phyloP scores from a whole-genome alignment of 805 yeast species.

The Teunomyces atbi region DNA sequence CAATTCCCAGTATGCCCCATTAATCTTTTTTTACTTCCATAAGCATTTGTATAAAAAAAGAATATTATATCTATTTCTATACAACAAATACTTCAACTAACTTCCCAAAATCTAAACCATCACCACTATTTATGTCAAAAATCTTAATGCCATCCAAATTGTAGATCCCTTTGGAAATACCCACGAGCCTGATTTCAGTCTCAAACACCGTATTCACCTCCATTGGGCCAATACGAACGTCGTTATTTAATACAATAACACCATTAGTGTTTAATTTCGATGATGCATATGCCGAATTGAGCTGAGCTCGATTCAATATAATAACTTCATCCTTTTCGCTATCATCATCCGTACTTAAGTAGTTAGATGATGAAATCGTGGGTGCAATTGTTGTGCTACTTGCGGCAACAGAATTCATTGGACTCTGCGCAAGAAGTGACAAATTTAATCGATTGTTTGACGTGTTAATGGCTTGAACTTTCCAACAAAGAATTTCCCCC shows the following conservation, averaged over 20 bases:
- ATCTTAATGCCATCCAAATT: conserved; percentile 64
- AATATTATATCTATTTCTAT: conserved; percentile 9
- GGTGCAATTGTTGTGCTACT: conserved; percentile 7
- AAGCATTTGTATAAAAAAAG: not conserved
- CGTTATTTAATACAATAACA: conserved; percentile 61
- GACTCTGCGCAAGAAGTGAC: conserved; percentile 41
- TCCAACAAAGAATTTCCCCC: conserved; percentile 63
- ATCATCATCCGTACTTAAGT: conserved; percentile 10
- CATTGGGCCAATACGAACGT: conserved; percentile 59
- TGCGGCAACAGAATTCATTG: conserved; percentile 17
- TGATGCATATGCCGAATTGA: conserved; percentile 32
- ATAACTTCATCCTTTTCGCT: conserved; percentile 13
- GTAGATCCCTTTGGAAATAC: conserved; percentile 63
- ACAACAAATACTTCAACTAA: conserved; percentile 66
- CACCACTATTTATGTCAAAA: conserved; percentile 63
- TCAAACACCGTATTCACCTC: conserved; percentile 65
- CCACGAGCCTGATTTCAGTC: conserved; percentile 57
- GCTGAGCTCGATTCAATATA: conserved; percentile 21
- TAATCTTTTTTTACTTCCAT: conserved; percentile 10
- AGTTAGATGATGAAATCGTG: conserved; percentile 17
- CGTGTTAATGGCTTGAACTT: conserved; percentile 62
- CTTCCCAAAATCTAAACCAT: conserved; percentile 67
- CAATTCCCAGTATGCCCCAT: conserved; percentile 33
- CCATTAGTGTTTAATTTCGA: conserved; percentile 50
- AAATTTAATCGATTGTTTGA: conserved; percentile 51